A percentile compares a stretch with the other conserved stretches of the same genome.
Evolutionary conservation across 1,139 yeast genomes (phyloP).

Genomic region (Magnusiomyces magnusii): DNA sequence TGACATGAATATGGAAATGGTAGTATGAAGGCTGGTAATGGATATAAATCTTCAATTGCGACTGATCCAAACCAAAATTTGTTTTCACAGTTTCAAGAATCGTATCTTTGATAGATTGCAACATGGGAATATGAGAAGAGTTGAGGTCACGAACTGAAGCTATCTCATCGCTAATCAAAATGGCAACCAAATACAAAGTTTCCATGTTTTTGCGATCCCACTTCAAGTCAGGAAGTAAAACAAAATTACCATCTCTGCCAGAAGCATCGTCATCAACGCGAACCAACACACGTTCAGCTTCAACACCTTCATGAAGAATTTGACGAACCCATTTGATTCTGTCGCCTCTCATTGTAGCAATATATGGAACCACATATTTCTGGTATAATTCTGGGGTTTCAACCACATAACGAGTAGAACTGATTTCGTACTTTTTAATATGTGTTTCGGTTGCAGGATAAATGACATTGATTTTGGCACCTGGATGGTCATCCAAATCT

Average conservation of each 20-base stretch:
- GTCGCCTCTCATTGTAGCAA: constrained; percentile 66
- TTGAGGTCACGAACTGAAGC: constrained; percentile 69
- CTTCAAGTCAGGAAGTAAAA: constrained; percentile 48
- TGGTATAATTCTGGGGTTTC: constrained; percentile 79
- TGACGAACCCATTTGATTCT: constrained; percentile 87
- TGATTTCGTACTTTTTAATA: constrained; percentile 61
- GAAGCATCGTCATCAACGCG: constrained; percentile 48
- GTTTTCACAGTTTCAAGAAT: constrained; percentile 44
- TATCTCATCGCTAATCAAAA: constrained; percentile 66
- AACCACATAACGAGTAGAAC: constrained; percentile 48
- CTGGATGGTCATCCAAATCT: constrained; percentile 43
- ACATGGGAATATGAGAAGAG: constrained; percentile 49
- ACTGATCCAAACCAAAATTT: constrained; percentile 39
- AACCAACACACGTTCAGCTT: constrained; percentile 65
- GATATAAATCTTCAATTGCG: constrained; percentile 62
- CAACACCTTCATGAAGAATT: constrained; percentile 74
- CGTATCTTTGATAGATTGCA: constrained; percentile 40
- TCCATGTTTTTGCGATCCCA: constrained; percentile 79
- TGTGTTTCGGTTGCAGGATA: constrained; percentile 90
- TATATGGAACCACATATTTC: constrained; percentile 61
- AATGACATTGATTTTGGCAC: constrained; percentile 66
- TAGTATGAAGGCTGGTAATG: constrained; percentile 97
- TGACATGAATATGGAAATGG: constrained; percentile 92
- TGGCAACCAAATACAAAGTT: constrained; percentile 67
- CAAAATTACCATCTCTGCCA: constrained; percentile 36